Percentiles rank a stretch among this genome's conserved stretches.
Evolutionary conservation across 352 stramenopile species (phyloP).

Genomic region (Globisporangium mamillatum): DNA sequence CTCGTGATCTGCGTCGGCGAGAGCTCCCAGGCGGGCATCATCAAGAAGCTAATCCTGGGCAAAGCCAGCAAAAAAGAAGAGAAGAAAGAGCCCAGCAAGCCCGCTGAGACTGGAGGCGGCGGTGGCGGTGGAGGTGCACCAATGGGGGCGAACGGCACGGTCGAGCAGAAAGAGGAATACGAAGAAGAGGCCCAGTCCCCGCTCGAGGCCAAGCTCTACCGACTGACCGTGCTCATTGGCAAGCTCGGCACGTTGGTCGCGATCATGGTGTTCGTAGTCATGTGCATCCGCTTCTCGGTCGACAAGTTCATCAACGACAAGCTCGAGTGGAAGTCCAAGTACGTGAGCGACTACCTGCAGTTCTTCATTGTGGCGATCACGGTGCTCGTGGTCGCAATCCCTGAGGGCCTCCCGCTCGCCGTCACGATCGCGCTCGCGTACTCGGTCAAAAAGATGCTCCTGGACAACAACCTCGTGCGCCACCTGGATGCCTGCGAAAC

Average conservation of each 20-base stretch:
- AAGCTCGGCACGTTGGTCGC: constrained; percentile 75
- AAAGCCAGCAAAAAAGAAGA: constrained; percentile 62
- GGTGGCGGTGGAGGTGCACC: constrained; percentile 50
- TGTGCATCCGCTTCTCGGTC: constrained; percentile 71
- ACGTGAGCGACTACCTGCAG: constrained; percentile 63
- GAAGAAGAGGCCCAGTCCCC: constrained; percentile 65
- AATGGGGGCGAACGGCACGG: constrained; percentile 78
- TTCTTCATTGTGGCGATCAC: constrained; percentile 89
- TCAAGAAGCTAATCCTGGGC: constrained; percentile 85
- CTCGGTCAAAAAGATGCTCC: constrained; percentile 92
- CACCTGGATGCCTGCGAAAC: constrained; percentile 90
- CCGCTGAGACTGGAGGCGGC: constrained; percentile 16
- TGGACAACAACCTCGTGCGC: constrained; percentile 88
- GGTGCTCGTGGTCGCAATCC: constrained; percentile 96
- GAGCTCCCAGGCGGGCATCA: constrained; percentile 92
- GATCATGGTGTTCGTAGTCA: constrained; percentile 76
- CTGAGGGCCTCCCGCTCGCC: constrained; percentile 95
- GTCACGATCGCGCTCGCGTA: constrained; percentile 97
- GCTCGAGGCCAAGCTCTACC: constrained; percentile 85
- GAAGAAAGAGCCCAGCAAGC: constrained; percentile 25
- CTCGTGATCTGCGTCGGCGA: constrained; percentile 92
- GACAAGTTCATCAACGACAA: constrained; percentile 50
- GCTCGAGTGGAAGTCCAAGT: constrained; percentile 45
- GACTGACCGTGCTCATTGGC: constrained; percentile 78
- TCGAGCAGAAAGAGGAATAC: constrained; percentile 62